Base-by-base conservation (phyloP, 495 filamentous ascomycete species). In the Aspergillus kassunensis region DNA sequence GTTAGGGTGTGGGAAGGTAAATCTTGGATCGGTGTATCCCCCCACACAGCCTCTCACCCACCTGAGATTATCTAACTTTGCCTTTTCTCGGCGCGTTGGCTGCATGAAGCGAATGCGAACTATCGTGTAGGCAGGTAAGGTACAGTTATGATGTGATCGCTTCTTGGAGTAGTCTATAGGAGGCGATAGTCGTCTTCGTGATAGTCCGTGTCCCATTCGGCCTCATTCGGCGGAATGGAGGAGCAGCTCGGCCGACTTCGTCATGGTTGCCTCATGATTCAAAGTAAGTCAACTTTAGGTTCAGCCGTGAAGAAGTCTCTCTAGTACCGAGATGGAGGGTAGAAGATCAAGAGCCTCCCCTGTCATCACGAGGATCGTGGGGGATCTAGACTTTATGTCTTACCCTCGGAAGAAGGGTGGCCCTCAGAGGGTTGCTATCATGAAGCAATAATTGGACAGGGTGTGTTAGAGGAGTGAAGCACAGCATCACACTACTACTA, bases 401-500 rank as follows among this genome's bases (percentile, higher is more conserved):
- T n/a, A 33, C 20, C 4, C 4, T 35, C 19, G 25, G 19, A 34
- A 51, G 18, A 30, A 25, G 23, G 45, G 23, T 19, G 25, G 30
- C 20, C 34, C 33, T 31, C 36, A 21, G 23, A 53, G 23, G 40
- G 15, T 27, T 46, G 42, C 23, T 19, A 33, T 31, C 35, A 16
- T 20, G 34, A 4, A 19, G 13, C 41, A 45, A 42, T 54, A 30
- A 60, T 60, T 57, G 58, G 54, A 49, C 24, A 18, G 3, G 29
- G 20, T 51, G 23, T 33, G 40, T 24, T 48, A 21, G 31, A 16
- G 40, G 45, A 44, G 36, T 53, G 44, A 54, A 54, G 49, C 49
- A 54, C 34, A 20, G 33, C 44, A 34, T 30, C 40, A 31, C 42
- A 21, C 51, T 52, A 34, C 29, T 36, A 44, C 23, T 53, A 33